Conservation (phyloP, 2,329 filamentous ascomycete genomes). For the Pyricularia sp. region DNA sequence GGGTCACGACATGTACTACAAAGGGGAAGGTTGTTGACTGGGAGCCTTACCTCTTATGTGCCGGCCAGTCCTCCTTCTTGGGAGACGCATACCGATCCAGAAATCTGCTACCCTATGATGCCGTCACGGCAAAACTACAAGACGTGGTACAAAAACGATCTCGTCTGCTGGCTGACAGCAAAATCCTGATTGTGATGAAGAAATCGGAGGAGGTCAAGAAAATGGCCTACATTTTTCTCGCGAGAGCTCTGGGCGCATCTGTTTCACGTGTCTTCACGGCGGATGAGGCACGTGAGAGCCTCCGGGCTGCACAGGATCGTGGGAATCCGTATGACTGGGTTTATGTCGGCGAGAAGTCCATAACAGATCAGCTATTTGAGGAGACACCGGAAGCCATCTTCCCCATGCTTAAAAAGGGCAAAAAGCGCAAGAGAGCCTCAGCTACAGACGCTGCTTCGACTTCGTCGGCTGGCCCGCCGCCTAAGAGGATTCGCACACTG, state of each 20-base stretch:
- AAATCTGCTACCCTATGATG: constrained; percentile 51
- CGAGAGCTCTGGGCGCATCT: constrained; percentile 65
- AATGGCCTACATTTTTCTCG: constrained; percentile 70
- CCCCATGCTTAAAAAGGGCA: constrained; percentile 11
- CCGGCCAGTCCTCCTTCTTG: constrained; percentile 70
- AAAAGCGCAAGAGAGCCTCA: constrained; percentile 31
- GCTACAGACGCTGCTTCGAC: constrained; percentile 16
- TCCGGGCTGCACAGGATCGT: constrained; percentile 40
- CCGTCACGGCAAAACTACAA: constrained; percentile 42
- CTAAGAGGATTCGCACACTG: constrained; percentile 54
- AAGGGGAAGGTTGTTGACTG: constrained; percentile 59
- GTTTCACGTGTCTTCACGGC: constrained; percentile 58
- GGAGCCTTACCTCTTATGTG: constrained; percentile 74
- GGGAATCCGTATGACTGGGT: constrained; percentile 61
- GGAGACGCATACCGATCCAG: constrained; percentile 71
- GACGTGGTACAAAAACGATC: constrained; percentile 51
- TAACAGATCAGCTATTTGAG: constrained; percentile 20
- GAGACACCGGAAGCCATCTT: constrained; percentile 7
- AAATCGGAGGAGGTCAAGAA: constrained; percentile 57
- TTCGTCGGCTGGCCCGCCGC: constrained; percentile 13
- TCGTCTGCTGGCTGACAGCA: constrained; percentile 52
- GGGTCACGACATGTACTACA: constrained; percentile 65
- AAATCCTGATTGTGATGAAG: constrained; percentile 62
- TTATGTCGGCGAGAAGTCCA: constrained; percentile 59
- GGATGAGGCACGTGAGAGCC: constrained; percentile 50